Conservation (phyloP, 1,284 basidiomycete genomes). For the Xanthoconium separans region DNA sequence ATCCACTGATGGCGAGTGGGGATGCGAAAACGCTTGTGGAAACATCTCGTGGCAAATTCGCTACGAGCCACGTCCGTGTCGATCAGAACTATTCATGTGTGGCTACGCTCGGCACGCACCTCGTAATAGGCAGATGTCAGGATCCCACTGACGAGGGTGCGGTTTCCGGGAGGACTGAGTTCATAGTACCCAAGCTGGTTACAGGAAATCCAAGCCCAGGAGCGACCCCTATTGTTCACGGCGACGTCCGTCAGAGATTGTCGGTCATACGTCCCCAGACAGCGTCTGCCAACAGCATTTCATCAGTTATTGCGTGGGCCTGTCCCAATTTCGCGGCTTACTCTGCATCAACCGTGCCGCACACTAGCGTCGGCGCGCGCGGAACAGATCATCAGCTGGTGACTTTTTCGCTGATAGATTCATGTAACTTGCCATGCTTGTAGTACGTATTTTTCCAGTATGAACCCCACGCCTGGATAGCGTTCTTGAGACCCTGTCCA, state of each 20-base stretch:
- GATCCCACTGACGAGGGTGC: conserved; percentile 58
- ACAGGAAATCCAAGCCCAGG: conserved; percentile 55
- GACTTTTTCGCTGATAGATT: too few relatives aligned
- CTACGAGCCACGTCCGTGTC: conserved; percentile 29
- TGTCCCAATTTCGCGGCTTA: conserved; percentile 19
- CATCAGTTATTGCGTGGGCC: not conserved
- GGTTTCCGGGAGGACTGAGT: conserved; percentile 49
- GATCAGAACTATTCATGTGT: not conserved
- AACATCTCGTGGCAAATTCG: conserved; percentile 64
- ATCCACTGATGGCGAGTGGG: conserved; percentile 38
- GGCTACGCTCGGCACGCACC: conserved; percentile 34
- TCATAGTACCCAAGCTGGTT: conserved; percentile 68
- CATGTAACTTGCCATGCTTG: conserved; percentile 28
- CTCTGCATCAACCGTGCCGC: conserved; percentile 38
- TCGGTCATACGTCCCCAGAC: conserved; percentile 49
- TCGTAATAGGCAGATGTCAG: conserved; percentile 58
- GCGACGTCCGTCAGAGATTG: conserved; percentile 41
- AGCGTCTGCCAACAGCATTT: conserved; percentile 31
- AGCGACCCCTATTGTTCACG: conserved; percentile 41
- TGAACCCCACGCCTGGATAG: conserved; percentile 59
- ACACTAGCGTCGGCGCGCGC: conserved; percentile 30
- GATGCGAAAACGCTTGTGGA: conserved; percentile 50
- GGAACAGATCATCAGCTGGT: not conserved
- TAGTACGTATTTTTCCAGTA: conserved; percentile 47
- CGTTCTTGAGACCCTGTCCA: conserved; percentile 66